Evolutionary conservation across 2,329 filamentous ascomycete genomes (phyloP).

Genomic region (Thermothelomyces thermophilus): DNA sequence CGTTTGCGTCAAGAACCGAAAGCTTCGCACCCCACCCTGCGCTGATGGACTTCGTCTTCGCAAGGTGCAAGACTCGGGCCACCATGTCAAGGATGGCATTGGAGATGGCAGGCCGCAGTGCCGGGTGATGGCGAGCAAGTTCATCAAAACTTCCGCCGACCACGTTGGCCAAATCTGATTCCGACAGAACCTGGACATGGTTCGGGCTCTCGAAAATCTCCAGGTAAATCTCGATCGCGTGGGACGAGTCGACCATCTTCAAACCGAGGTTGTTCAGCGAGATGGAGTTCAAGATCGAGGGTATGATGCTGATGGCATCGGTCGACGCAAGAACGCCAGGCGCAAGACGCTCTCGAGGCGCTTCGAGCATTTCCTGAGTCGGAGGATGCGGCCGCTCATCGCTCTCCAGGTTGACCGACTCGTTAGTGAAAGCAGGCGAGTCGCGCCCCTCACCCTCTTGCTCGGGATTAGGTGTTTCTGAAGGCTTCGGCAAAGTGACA

Average conservation of each 20-base stretch:
- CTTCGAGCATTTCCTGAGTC: constrained; percentile 42
- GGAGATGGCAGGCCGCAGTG: constrained; percentile 71
- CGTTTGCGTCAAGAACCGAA: constrained; percentile 53
- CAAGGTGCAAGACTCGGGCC: constrained; percentile 69
- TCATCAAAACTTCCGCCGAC: constrained; percentile 89
- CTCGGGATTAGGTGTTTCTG: constrained; percentile 27
- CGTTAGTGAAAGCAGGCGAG: constrained; percentile 35
- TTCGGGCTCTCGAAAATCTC: constrained; percentile 93
- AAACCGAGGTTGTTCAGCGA: constrained; percentile 85
- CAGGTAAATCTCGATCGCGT: constrained; percentile 78
- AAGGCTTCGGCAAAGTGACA: constrained; percentile 34
- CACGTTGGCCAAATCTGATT: constrained; percentile 60
- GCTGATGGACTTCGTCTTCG: constrained; percentile 60
- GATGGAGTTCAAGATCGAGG: constrained; percentile 85
- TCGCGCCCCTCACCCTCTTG: constrained; percentile 31
- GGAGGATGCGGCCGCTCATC: constrained; percentile 47
- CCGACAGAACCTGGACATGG: constrained; percentile 77
- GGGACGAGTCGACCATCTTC: constrained; percentile 76
- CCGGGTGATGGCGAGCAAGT: constrained; percentile 85
- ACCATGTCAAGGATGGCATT: constrained; percentile 87
- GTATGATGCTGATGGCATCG: constrained; percentile 82
- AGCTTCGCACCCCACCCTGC: constrained; percentile 74
- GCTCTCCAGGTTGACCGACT: constrained; percentile 33
- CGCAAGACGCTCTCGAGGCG: constrained; percentile 45
- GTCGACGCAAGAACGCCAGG: constrained; percentile 75